Evolutionary conservation across 2,329 filamentous ascomycete species (phyloP), one percentile per base, ranked within the genome.

Genomic region (Paecilomyces fulvus): DNA sequence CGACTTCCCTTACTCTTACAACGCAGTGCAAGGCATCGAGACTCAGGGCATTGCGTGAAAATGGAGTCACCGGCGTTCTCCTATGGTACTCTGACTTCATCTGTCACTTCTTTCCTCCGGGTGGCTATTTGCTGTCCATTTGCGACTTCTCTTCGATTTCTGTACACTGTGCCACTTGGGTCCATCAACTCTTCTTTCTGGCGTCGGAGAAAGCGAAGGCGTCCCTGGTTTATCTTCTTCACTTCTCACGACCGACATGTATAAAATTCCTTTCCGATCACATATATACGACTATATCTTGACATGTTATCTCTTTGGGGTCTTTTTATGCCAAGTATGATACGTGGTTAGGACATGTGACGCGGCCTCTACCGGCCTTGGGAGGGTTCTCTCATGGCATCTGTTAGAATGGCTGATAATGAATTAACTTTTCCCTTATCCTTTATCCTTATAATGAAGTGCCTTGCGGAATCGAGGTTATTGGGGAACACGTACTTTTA

Each of bases 1-100:
- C 58, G 88, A 92, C 68, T 88, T 92, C 68, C 89, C 89, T 61
- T 91, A 87, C 67, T 80, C 79, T 10, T 86, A 83, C 64, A 77
- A 80, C 37, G 83, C 86, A 59, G 68, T 78, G 56, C 74, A 76
- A 30, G 77, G 76, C 3, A 65, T 80, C 56, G 78, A 79, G 59
- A 60, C 72, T 10, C 69, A 71, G 57, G 68, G 70, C 10, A 71
- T 75, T 58, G 66, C 65, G 56, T 74, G 66, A 58, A 52, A 17
- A 20, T n/a, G 17, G 23, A n/a, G 14, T 17, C 2, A 25, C 7
- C 28, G 43, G 11, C n/a, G 17, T 28, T 49, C 8, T 30, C 31
- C 21, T 30, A 20, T 17, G 23, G 14, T 49, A 48, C 51, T 25
- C 37, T 25, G 12, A 9, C 14, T 25, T 53, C 12, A 30, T 49